Conservation (phyloP, 23 red algal genomes). For the Gracilaria caudata region DNA sequence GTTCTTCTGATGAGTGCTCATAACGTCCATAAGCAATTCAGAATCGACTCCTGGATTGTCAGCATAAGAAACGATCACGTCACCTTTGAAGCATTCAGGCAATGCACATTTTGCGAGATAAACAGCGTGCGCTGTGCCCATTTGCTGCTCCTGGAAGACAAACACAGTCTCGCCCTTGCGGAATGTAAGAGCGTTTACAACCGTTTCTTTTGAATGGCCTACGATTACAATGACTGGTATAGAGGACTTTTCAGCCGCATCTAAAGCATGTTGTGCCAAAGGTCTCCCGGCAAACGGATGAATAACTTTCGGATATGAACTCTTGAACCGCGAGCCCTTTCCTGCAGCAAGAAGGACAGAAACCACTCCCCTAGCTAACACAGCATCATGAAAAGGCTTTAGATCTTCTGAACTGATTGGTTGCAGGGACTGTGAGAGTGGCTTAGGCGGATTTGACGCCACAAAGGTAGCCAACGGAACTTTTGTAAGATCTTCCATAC, state of each 20-base stretch:
- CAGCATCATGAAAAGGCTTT: constrained; percentile 34
- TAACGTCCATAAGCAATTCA: constrained; percentile 54
- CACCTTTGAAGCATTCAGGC: constrained; percentile 67
- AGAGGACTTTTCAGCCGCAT: constrained; percentile 47
- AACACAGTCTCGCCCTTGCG: constrained; percentile 36
- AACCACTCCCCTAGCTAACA: constrained; percentile 48
- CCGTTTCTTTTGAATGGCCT: constrained; percentile 70
- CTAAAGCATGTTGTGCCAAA: constrained; percentile 75
- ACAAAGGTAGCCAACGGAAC: constrained; percentile 5
- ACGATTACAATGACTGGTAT: constrained; percentile 80
- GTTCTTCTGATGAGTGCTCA: constrained; percentile 33
- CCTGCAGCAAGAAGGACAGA: constrained; percentile 91
- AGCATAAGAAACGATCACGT: constrained; percentile 87
- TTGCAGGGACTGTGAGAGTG: neutral
- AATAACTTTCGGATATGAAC: constrained; percentile 83
- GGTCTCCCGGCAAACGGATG: constrained; percentile 81
- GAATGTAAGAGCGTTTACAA: constrained; percentile 43
- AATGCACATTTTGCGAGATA: constrained; percentile 74
- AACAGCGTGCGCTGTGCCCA: constrained; percentile 96
- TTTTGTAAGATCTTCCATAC: constrained; percentile 2
- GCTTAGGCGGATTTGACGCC: constrained; percentile 4
- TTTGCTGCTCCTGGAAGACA: constrained; percentile 59
- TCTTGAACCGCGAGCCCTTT: constrained; percentile 82
- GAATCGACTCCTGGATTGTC: constrained; percentile 96
- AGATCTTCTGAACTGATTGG: constrained; percentile 12